Conservation (phyloP, 1,284 basidiomycete genomes). For the Cutaneotrichosporon spelunceum region DNA sequence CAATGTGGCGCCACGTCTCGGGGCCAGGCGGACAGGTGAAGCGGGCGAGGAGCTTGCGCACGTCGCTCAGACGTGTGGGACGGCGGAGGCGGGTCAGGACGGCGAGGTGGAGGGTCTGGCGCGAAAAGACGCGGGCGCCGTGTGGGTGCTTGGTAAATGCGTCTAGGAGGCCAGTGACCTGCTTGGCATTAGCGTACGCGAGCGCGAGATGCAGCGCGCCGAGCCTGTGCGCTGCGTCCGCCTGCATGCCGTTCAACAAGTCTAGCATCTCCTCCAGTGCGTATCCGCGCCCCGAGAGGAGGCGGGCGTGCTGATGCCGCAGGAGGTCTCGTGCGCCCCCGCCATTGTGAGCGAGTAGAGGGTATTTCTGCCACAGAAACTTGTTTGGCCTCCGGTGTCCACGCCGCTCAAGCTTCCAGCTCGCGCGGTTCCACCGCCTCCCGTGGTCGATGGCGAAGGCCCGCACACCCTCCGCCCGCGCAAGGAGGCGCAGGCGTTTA, state of each 20-base stretch:
- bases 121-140: background rate
- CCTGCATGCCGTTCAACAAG: background rate
- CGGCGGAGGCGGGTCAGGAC: conserved; percentile 18
- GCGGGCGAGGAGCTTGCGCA: conserved; percentile 8
- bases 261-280: background rate
- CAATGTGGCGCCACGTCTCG: conserved; percentile 33
- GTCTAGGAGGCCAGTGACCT: background rate
- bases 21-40: conserved; percentile 23
- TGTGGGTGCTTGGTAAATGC: background rate
- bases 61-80: conserved; percentile 4
- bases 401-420: background rate
- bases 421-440: background rate
- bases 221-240: background rate
- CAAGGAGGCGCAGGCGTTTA: background rate
- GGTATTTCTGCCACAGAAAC: background rate
- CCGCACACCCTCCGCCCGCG: background rate
- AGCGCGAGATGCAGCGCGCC: conserved; percentile 8
- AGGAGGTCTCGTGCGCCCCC: background rate
- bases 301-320: conserved; percentile 13
- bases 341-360: background rate
- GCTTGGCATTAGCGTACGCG: background rate
- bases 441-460: background rate
- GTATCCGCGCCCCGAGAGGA: background rate
- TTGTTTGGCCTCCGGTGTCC: conserved; percentile 1
- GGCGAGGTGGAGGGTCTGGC: conserved; percentile 26